phyloP scores from a whole-genome alignment of 208 protist genomes.

The Wallacemonas sp. region DNA sequence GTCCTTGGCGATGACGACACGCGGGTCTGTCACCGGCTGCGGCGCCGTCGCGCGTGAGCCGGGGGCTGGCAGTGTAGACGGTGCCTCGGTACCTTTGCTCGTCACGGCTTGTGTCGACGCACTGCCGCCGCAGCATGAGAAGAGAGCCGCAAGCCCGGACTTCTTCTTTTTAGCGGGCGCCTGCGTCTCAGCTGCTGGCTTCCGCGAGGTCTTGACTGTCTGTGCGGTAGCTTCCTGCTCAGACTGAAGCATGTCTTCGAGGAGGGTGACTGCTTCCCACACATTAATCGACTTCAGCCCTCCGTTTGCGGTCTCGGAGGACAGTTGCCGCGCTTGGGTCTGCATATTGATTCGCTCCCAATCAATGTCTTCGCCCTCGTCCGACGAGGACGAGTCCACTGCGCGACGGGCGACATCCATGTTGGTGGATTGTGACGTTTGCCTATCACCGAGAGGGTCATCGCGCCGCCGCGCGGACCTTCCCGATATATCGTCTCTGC shows the following conservation, averaged over 20 bases:
- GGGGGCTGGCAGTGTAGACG: background rate
- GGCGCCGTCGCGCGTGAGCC: background rate
- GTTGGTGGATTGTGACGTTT: slow-evolving; percentile 2
- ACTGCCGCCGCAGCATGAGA: slow-evolving; percentile 24
- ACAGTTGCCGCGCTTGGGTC: background rate
- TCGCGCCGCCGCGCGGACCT: too few relatives aligned
- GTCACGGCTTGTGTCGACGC: slow-evolving; percentile 11
- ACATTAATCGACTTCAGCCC: slow-evolving; percentile 18
- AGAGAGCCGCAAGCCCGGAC: slow-evolving; percentile 7
- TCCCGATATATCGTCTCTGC: too few relatives aligned
- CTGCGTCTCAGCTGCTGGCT: background rate
- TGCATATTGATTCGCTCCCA: background rate
- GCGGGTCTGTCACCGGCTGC: slow-evolving; percentile 1
- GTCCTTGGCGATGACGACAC: background rate
- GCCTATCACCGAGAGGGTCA: background rate
- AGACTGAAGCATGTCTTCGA: slow-evolving; percentile 23
- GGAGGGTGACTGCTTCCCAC: slow-evolving; percentile 21
- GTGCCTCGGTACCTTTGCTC: background rate
- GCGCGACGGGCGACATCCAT: background rate
- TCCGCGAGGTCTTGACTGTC: background rate
- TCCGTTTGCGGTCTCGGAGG: background rate
- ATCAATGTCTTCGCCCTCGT: slow-evolving; percentile 3
- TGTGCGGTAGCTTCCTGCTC: slow-evolving; percentile 5
- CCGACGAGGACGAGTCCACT: slow-evolving; percentile 4
- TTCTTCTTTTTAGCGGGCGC: slow-evolving; percentile 18